Conservation (phyloP, 345 rosid species). For the Conringia planisiliqua region DNA sequence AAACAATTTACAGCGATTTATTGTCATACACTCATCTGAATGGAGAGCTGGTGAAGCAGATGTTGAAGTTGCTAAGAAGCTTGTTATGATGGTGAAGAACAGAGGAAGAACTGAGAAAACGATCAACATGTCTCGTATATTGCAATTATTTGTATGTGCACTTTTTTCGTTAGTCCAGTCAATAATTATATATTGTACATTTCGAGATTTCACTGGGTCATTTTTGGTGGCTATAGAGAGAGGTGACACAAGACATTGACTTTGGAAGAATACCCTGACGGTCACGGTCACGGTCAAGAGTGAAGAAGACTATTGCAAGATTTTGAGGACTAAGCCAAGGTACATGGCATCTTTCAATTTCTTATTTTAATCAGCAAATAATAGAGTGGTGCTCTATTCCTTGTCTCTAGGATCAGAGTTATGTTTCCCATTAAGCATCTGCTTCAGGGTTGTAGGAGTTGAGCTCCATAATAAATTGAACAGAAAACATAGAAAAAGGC, state of each 20-base stretch:
- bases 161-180: too few relatives aligned
- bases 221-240: neutral
- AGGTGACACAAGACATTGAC: neutral
- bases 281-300: neutral
- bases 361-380: too few relatives aligned
- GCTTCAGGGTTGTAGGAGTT: neutral
- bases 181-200: neutral
- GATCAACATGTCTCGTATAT: neutral
- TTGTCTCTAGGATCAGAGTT: too few relatives aligned
- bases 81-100: neutral
- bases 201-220: neutral
- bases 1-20: too few relatives aligned
- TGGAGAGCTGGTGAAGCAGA: neutral
- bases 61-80: neutral
- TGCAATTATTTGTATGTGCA: neutral
- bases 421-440: neutral
- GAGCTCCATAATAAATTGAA: neutral
- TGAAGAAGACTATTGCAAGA: neutral
- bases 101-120: neutral
- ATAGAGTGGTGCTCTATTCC: too few relatives aligned
- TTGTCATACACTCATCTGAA: conserved; percentile 10
- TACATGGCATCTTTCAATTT: neutral
- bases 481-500: neutral
- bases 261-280: neutral
- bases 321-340: neutral